These are phyloP conservation scores for Leccinum pachyderme DNA, from an alignment of 1,284 basidiomycete species.

Conservation along the genomic window DNA sequence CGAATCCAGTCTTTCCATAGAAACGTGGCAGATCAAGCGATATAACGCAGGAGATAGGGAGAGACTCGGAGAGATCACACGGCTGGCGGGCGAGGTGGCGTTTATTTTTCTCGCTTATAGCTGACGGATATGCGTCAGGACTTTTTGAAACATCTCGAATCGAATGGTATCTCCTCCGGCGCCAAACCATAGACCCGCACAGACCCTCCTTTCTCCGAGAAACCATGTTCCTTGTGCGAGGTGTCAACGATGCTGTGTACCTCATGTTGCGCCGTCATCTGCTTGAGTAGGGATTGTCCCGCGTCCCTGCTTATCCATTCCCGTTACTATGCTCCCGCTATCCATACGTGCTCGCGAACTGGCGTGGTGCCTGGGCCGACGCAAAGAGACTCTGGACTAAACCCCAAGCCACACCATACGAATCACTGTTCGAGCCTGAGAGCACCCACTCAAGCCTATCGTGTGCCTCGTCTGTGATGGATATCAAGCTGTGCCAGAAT, in stretches of 20 bases:
- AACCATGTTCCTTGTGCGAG: conserved; percentile 18
- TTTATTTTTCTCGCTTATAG: not conserved
- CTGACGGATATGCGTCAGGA: not conserved
- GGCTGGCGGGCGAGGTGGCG: not conserved
- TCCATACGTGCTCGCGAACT: not conserved
- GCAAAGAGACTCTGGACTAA: not conserved
- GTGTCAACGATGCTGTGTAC: conserved; percentile 10
- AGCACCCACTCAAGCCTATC: conserved; percentile 8
- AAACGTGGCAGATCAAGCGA: not conserved
- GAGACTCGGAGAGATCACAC: no score
- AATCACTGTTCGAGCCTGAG: conserved; percentile 18
- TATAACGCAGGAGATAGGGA: no score
- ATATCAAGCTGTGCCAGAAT: not conserved
- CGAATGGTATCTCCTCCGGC: not conserved
- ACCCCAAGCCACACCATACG: not conserved
- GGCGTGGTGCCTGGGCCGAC: conserved; percentile 19
- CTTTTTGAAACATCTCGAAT: not conserved
- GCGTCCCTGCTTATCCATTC: conserved; percentile 18
- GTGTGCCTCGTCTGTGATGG: not conserved
- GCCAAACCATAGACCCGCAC: not conserved
- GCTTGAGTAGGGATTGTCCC: conserved; percentile 16
- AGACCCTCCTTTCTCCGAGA: not conserved
- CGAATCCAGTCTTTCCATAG: not conserved
- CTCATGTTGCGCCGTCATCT: conserved; percentile 17
- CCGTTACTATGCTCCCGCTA: conserved; percentile 1